Conservation (phyloP, 495 filamentous ascomycete species). For the Penicillium salamii region DNA sequence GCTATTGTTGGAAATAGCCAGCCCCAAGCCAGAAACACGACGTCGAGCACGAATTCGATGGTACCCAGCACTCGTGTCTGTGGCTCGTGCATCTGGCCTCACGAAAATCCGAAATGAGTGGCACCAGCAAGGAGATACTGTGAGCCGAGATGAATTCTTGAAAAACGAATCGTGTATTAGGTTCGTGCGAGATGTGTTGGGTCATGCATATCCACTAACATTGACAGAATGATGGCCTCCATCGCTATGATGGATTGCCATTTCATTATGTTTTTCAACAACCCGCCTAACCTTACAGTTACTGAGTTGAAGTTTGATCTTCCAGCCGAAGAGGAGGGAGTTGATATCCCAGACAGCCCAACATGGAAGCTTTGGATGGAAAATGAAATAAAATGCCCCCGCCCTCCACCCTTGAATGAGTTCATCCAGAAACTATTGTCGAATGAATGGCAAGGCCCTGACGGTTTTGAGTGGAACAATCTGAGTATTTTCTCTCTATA, state of each 20-base stretch:
- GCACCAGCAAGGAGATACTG: background rate
- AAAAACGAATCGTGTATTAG: no score
- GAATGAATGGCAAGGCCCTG: no score
- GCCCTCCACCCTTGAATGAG: no score
- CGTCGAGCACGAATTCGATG: constrained; percentile 15
- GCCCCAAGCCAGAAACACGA: constrained; percentile 4
- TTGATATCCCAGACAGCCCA: constrained; percentile 9
- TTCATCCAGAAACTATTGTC: no score
- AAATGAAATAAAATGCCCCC: background rate
- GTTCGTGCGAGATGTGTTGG: no score
- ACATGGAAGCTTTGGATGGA: constrained; percentile 9
- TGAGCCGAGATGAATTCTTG: no score
- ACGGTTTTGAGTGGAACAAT: no score
- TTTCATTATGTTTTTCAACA: constrained; percentile 20
- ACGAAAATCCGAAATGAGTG: background rate
- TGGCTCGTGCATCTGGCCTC: constrained; percentile 2
- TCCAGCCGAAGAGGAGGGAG: constrained; percentile 13
- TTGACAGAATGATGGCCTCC: constrained; percentile 13
- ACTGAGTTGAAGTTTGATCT: constrained; percentile 16
- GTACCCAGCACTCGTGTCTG: constrained; percentile 16
- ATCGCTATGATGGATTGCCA: constrained; percentile 17
- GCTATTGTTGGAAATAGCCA: constrained; percentile 13
- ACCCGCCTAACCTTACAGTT: constrained; percentile 6
- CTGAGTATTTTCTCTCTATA: no score
- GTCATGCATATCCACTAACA: no score